A percentile compares a stretch with the other conserved stretches of the same genome.
phyloP scores from a whole-genome alignment of 371 early-diverging fungal genomes.

The Apophysomyces trapeziformis region DNA sequence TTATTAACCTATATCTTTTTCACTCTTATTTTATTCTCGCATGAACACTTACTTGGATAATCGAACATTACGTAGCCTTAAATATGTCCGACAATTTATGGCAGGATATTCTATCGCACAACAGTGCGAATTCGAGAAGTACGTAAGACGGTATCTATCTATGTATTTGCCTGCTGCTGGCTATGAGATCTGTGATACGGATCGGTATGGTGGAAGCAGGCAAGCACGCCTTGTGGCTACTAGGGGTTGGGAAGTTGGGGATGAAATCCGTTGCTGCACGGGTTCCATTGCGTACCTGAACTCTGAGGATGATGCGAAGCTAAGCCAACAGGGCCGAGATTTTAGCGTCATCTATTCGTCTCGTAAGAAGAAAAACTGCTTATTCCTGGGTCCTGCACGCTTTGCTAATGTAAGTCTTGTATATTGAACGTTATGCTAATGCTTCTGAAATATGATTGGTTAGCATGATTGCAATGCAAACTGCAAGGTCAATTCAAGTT shows the following conservation, averaged over 20 bases:
- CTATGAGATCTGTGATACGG: slow-evolving; percentile 71
- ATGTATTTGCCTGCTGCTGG: slow-evolving; percentile 76
- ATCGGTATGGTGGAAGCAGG: slow-evolving; percentile 68
- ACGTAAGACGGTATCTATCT: slow-evolving; percentile 34
- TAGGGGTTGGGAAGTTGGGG: slow-evolving; percentile 68
- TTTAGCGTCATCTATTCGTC: slow-evolving; percentile 86
- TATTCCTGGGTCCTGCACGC: slow-evolving; percentile 90
- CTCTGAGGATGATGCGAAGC: slow-evolving; percentile 63
- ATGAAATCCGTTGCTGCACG: slow-evolving; percentile 68
- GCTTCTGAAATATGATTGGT: neutral
- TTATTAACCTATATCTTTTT: neutral
- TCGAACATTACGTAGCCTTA: slow-evolving; percentile 22
- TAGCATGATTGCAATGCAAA: slow-evolving; percentile 3
- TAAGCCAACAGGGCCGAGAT: slow-evolving; percentile 69
- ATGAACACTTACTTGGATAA: neutral
- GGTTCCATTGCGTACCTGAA: slow-evolving; percentile 75
- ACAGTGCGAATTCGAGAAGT: slow-evolving; percentile 27
- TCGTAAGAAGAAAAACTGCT: slow-evolving; percentile 63
- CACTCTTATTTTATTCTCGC: neutral
- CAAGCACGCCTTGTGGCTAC: slow-evolving; percentile 85
- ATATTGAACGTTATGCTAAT: neutral
- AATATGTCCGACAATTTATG: slow-evolving; percentile 28
- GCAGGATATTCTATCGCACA: slow-evolving; percentile 20
- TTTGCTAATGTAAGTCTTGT: slow-evolving; percentile 75
- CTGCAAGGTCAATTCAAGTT: neutral